phyloP scores from a whole-genome alignment of 2,329 filamentous ascomycete species.

The Nannizziopsis barbatae region DNA sequence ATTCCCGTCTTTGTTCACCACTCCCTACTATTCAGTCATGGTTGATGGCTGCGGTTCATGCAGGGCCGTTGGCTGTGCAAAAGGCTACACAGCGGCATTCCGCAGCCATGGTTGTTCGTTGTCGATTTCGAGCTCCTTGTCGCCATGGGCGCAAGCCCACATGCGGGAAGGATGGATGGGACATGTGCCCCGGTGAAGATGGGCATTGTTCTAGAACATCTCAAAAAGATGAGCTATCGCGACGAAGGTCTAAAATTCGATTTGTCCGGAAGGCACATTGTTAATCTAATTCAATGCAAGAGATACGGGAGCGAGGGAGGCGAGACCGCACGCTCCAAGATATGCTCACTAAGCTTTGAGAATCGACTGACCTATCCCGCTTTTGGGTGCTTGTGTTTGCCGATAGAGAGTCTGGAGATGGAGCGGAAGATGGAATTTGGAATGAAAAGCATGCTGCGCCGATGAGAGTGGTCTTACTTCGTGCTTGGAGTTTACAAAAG shows the following conservation, averaged over 20 bases:
- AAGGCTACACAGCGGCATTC: too few species aligned
- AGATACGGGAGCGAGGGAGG: not conserved
- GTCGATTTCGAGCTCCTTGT: not conserved
- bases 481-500: not conserved
- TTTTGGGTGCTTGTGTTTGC: not conserved
- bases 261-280: too few species aligned
- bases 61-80: conserved; percentile 7
- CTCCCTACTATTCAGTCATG: not conserved
- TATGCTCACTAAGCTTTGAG: not conserved
- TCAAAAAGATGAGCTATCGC: not conserved
- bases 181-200: not conserved
- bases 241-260: too few species aligned
- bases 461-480: not conserved
- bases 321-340: conserved; percentile 1
- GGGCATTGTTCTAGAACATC: conserved; percentile 3
- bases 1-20: not conserved
- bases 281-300: too few species aligned
- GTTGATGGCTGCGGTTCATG: conserved; percentile 3
- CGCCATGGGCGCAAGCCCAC: not conserved
- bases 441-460: too few species aligned
- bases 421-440: too few species aligned
- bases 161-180: conserved; percentile 1
- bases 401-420: too few species aligned
- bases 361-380: not conserved
- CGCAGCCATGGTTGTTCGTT: not conserved